Evolutionary conservation across 2,329 filamentous ascomycete species (phyloP).

Genomic region (Microascus cirrosus): DNA sequence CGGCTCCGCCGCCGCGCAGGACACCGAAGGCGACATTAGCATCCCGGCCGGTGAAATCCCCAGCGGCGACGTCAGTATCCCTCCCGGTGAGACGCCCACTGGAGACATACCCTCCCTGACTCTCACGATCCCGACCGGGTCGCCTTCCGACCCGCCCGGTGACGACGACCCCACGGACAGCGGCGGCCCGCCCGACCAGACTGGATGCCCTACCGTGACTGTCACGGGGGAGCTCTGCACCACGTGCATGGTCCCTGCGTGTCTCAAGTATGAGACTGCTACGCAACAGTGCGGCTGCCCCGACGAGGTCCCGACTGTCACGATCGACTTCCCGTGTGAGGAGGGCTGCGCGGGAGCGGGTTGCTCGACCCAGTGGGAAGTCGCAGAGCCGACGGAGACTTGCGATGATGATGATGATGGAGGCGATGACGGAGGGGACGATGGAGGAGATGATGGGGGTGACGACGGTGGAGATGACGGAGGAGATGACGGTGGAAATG

Average conservation of each 20-base stretch:
- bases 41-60: no score
- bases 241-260: conserved; percentile 18
- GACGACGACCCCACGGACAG: not conserved
- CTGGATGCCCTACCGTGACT: conserved; percentile 21
- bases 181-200: not conserved
- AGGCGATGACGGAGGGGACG: not conserved
- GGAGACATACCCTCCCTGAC: no score
- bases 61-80: no score
- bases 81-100: not conserved
- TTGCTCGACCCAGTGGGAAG: conserved; percentile 1
- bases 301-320: conserved; percentile 1
- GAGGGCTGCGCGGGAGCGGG: not conserved
- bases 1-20: not conserved
- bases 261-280: conserved; percentile 18
- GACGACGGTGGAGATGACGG: not conserved
- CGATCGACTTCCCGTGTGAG: conserved; percentile 5
- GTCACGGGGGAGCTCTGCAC: conserved; percentile 18
- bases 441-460: not conserved
- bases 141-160: not conserved
- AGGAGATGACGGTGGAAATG: not conserved
- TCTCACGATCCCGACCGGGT: not conserved
- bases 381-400: not conserved
- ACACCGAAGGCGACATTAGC: not conserved
- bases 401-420: not conserved
- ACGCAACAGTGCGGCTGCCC: conserved; percentile 4